Conservation (phyloP, 129 eudicot genomes). For the Tanacetum coccineum region DNA sequence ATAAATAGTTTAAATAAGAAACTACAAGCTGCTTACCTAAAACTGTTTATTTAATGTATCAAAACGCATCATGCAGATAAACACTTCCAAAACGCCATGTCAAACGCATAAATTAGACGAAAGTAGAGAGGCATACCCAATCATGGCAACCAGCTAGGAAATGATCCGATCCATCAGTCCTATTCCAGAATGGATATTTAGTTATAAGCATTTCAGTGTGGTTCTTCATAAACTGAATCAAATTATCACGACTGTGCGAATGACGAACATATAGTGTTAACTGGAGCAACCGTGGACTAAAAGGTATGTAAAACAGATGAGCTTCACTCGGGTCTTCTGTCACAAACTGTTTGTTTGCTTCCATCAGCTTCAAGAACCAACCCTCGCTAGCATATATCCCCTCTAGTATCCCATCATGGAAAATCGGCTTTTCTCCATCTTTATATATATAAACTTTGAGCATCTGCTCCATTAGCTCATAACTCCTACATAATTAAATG, state of each 20-base stretch:
- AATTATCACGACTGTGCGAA: slow-evolving; percentile 60
- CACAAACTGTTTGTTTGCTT: slow-evolving; percentile 64
- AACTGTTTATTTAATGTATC: too few relatives aligned
- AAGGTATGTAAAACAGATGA: slow-evolving; percentile 71
- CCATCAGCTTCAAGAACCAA: slow-evolving; percentile 81
- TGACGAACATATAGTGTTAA: slow-evolving; percentile 53
- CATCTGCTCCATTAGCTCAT: slow-evolving; percentile 52
- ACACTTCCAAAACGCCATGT: too few relatives aligned
- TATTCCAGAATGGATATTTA: slow-evolving; percentile 68
- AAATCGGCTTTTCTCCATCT: slow-evolving; percentile 76
- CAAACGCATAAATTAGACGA: neutral
- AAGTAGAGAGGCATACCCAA: slow-evolving; percentile 54
- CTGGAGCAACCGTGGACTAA: slow-evolving; percentile 59
- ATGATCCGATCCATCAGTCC: slow-evolving; percentile 70
- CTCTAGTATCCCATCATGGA: slow-evolving; percentile 61
- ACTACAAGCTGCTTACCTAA: too few relatives aligned
- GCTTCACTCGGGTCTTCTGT: slow-evolving; percentile 62
- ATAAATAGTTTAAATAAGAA: too few relatives aligned
- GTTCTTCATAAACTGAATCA: slow-evolving; percentile 50
- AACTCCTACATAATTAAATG: slow-evolving; percentile 42
- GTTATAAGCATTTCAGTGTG: slow-evolving; percentile 55
- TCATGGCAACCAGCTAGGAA: slow-evolving; percentile 85
- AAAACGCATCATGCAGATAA: too few relatives aligned
- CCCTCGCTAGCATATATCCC: slow-evolving; percentile 87
- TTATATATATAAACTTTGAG: slow-evolving; percentile 75